A percentile compares a stretch with the other conserved stretches of the same genome.
Conservation (phyloP, 2,329 filamentous ascomycete genomes). For the Proliferodiscus dingleyae region DNA sequence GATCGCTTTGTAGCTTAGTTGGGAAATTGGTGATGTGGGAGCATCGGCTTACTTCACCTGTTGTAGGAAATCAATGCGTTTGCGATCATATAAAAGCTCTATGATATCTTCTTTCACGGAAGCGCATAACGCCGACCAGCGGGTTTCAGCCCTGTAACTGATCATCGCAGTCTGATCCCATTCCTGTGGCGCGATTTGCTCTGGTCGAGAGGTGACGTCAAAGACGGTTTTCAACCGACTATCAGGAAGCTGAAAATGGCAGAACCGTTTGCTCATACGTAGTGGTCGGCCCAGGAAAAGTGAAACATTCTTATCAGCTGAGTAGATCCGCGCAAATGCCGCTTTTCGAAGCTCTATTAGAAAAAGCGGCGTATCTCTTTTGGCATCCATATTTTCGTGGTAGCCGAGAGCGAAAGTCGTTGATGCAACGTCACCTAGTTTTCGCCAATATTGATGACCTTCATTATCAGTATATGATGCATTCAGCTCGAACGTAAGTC, state of each 20-base stretch:
- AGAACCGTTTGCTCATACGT: slow-evolving; percentile 40
- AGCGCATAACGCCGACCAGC: background rate
- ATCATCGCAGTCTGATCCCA: background rate
- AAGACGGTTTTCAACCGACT: slow-evolving; percentile 2
- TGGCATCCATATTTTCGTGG: background rate
- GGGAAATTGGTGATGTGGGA: background rate
- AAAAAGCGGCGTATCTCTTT: background rate
- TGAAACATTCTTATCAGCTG: slow-evolving; percentile 42
- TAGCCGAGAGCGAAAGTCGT: background rate
- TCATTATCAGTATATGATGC: background rate
- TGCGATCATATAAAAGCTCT: background rate
- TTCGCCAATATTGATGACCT: background rate
- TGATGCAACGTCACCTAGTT: background rate
- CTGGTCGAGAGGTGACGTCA: background rate
- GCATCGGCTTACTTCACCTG: background rate
- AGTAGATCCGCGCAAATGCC: slow-evolving; percentile 40
- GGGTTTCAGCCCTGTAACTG: background rate
- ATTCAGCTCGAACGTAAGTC: slow-evolving; percentile 35
- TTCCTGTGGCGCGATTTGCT: background rate
- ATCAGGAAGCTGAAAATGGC: slow-evolving; percentile 33
- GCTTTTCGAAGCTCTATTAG: slow-evolving; percentile 31
- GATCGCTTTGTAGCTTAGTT: background rate
- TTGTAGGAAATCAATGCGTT: background rate
- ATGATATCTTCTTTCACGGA: background rate
- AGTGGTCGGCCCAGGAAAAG: slow-evolving; percentile 47